Conservation (phyloP, 2,329 filamentous ascomycete species). For the Aspergillus clavatus region DNA sequence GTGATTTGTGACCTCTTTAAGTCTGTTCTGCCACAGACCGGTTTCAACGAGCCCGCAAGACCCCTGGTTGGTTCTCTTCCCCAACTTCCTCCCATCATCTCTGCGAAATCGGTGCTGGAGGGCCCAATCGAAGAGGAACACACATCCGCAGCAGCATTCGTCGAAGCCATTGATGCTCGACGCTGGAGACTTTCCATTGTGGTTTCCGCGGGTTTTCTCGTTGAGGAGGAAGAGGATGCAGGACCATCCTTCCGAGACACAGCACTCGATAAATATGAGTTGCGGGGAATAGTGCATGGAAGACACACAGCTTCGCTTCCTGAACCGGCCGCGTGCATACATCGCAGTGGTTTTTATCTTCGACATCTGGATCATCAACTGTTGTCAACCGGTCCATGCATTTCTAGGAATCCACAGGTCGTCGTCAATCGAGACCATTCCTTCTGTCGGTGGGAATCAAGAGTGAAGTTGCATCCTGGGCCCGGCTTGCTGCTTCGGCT, state of each 20-base stretch:
- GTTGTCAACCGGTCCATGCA: background rate
- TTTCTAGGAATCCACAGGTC: background rate
- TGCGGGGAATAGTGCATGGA: background rate
- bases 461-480: background rate
- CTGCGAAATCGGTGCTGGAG: background rate
- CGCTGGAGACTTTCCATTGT: too few relatives aligned
- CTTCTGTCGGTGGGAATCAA: too few relatives aligned
- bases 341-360: background rate
- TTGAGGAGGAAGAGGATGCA: background rate
- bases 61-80: background rate
- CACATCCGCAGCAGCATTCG: background rate
- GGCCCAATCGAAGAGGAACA: background rate
- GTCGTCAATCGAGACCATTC: background rate
- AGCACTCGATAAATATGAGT: background rate
- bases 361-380: background rate
- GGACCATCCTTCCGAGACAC: background rate
- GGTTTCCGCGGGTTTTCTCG: background rate
- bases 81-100: too few relatives aligned
- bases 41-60: background rate
- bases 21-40: background rate
- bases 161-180: too few relatives aligned
- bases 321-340: conserved; percentile 1
- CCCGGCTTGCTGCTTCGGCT: background rate
- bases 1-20: background rate
- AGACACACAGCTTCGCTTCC: background rate